Evolutionary conservation across 2,329 filamentous ascomycete genomes (phyloP).

Genomic region (Diaporthe velutina): DNA sequence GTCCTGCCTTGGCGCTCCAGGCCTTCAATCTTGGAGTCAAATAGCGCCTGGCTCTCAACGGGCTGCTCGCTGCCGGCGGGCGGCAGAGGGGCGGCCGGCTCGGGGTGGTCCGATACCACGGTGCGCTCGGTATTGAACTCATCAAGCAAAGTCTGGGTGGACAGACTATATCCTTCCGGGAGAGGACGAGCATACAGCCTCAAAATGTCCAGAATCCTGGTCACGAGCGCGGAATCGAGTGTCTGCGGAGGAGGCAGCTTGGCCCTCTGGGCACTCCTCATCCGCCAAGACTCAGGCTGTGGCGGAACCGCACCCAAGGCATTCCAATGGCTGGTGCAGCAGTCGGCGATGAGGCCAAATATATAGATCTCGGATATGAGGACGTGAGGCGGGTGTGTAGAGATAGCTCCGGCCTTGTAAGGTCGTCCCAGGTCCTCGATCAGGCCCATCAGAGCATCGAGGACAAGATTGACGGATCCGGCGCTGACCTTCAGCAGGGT

Average conservation of each 20-base stretch:
- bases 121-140: constrained; percentile 56
- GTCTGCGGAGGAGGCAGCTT: constrained; percentile 50
- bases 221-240: constrained; percentile 65
- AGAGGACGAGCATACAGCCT: constrained; percentile 71
- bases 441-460: constrained; percentile 68
- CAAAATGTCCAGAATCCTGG: constrained; percentile 67
- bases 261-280: constrained; percentile 41
- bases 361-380: constrained; percentile 75
- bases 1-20: constrained; percentile 68
- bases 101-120: constrained; percentile 48
- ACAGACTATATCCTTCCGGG: constrained; percentile 68
- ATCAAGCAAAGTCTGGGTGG: constrained; percentile 69
- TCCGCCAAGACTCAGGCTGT: constrained; percentile 9
- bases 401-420: constrained; percentile 58
- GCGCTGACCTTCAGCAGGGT: constrained; percentile 73
- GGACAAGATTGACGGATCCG: constrained; percentile 64
- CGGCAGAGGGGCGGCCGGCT: constrained; percentile 44
- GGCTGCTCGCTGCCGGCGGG: constrained; percentile 49
- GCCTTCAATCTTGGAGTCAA: constrained; percentile 55
- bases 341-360: constrained; percentile 74
- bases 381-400: constrained; percentile 69
- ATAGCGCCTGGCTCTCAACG: constrained; percentile 49
- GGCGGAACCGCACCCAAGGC: constrained; percentile 40
- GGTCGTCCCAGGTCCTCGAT: constrained; percentile 71
- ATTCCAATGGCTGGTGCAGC: constrained; percentile 73